Conservation (phyloP, 1,284 basidiomycete species). For the Ceratorhiza oryzae-sativae region DNA sequence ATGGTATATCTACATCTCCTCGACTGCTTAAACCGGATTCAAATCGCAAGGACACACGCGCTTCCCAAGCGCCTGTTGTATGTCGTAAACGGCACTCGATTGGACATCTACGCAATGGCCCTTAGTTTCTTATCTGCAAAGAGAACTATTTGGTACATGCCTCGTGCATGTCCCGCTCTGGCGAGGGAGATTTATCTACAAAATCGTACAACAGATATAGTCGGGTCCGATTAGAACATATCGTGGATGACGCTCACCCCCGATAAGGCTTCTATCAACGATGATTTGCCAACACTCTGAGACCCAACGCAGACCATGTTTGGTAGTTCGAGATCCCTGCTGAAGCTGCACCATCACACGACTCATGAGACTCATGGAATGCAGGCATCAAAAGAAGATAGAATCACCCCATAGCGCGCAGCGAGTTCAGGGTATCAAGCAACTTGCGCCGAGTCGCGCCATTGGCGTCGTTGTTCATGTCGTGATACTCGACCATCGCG, state of each 20-base stretch:
- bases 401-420: slow-evolving; percentile 20
- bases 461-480: slow-evolving; percentile 16
- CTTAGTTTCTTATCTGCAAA: background rate
- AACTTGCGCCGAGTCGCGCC: slow-evolving; percentile 9
- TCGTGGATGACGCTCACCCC: slow-evolving; percentile 39
- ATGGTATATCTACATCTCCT: slow-evolving; percentile 14
- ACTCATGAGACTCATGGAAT: no score
- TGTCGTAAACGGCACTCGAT: slow-evolving; percentile 43
- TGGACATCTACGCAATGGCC: slow-evolving; percentile 38
- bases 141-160: slow-evolving; percentile 35
- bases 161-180: slow-evolving; percentile 44
- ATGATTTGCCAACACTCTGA: slow-evolving; percentile 68
- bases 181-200: slow-evolving; percentile 44
- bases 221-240: background rate
- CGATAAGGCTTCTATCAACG: slow-evolving; percentile 51
- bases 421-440: slow-evolving; percentile 2
- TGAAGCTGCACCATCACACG: slow-evolving; percentile 46
- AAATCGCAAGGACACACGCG: slow-evolving; percentile 45
- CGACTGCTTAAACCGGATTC: slow-evolving; percentile 43
- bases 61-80: slow-evolving; percentile 41
- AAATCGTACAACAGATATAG: background rate
- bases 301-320: slow-evolving; percentile 63
- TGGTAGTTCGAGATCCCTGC: slow-evolving; percentile 58
- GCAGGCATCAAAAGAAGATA: no score
- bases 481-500: background rate